A percentile compares a stretch with the other conserved stretches of the same genome.
Conservation (phyloP, 768 basidiomycete species). For the Tremella yokohamensis region DNA sequence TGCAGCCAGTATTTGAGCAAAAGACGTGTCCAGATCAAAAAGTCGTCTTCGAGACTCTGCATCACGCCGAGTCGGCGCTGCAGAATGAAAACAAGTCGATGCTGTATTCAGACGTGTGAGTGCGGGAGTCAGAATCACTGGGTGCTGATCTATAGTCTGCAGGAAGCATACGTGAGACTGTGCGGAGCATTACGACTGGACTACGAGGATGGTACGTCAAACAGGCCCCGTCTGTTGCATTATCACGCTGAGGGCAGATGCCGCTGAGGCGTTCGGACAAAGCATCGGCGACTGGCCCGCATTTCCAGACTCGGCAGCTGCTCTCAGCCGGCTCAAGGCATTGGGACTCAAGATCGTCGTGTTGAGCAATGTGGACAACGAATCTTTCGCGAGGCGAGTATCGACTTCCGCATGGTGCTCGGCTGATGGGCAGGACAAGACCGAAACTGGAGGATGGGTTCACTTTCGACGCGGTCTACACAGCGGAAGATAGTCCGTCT, state of each 20-base stretch:
- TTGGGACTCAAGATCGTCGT: conserved; percentile 23
- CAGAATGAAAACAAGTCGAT: conserved; percentile 26
- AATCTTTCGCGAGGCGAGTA: conserved; percentile 21
- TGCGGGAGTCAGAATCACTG: not conserved
- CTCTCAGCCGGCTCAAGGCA: conserved; percentile 12
- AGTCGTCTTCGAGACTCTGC: conserved; percentile 14
- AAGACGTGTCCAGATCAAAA: conserved; percentile 22
- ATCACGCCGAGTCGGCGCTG: conserved; percentile 11
- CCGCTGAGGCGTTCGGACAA: conserved; percentile 18
- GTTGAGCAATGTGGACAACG: conserved; percentile 31
- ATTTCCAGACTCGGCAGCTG: conserved; percentile 22
- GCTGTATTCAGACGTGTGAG: conserved; percentile 30
- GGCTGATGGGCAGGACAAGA: conserved; percentile 13
- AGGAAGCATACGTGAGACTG: conserved; percentile 14
- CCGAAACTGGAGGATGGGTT: conserved; percentile 24
- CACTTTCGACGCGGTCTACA: conserved; percentile 24
- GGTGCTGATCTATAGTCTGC: conserved; percentile 12
- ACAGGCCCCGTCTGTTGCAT: not conserved
- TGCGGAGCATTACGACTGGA: conserved; percentile 17
- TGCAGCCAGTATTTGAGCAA: conserved; percentile 23
- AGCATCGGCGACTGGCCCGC: conserved; percentile 27
- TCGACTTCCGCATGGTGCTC: not conserved
- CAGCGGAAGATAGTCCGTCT: conserved; percentile 32
- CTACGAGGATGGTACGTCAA: conserved; percentile 19
- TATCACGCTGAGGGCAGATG: conserved; percentile 11